Conservation (phyloP, 306 rosid species). For the Quercus wislizeni region DNA sequence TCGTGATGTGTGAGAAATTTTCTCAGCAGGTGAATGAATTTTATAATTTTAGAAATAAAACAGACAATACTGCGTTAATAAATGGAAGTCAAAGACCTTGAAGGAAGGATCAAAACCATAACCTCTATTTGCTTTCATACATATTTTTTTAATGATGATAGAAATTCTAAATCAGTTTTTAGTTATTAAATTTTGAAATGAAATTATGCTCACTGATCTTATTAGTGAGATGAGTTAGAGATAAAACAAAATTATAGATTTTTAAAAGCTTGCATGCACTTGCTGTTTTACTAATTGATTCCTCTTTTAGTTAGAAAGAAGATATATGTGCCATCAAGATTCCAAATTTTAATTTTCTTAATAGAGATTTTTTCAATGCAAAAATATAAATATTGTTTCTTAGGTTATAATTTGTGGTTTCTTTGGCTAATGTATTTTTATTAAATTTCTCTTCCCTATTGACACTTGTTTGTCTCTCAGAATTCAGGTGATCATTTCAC, state of each 20-base stretch:
- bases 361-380: not conserved
- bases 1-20: too few species aligned
- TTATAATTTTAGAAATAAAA: too few species aligned
- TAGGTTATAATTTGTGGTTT: not conserved
- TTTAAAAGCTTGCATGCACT: not conserved
- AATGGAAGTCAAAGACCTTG: too few species aligned
- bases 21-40: too few species aligned
- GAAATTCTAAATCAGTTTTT: not conserved
- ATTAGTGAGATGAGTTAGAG: not conserved
- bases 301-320: not conserved
- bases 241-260: too few species aligned
- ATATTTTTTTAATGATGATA: too few species aligned
- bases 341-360: not conserved
- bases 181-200: not conserved
- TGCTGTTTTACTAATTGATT: not conserved
- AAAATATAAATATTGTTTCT: not conserved
- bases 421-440: not conserved
- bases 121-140: not conserved
- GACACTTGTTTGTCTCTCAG: not conserved
- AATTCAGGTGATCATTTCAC: conserved; percentile 11
- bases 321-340: not conserved
- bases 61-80: too few species aligned
- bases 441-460: not conserved
- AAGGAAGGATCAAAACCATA: too few species aligned
- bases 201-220: not conserved